Evolutionary conservation across 495 filamentous ascomycete genomes (phyloP).

Genomic region (Xylaria bambusicola): DNA sequence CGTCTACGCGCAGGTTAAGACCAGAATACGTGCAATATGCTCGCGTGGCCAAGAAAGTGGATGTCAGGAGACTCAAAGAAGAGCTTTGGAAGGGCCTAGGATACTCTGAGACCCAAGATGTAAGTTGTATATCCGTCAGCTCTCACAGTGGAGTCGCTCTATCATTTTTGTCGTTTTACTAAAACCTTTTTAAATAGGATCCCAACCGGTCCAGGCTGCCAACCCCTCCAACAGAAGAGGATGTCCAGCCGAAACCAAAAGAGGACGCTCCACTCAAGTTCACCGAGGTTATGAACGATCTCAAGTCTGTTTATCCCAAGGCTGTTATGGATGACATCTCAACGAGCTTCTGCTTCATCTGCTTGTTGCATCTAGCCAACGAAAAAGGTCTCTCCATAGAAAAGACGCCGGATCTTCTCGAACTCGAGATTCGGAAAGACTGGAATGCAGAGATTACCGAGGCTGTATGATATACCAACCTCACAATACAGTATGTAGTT

Average conservation of each 20-base stretch:
- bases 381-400: constrained; percentile 85
- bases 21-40: constrained; percentile 98
- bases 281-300: constrained; percentile 83
- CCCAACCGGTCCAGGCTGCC: constrained; percentile 31
- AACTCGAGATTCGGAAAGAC: constrained; percentile 60
- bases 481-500: too few relatives aligned
- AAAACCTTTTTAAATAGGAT: constrained; percentile 22
- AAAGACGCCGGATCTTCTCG: constrained; percentile 57
- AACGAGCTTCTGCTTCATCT: constrained; percentile 97
- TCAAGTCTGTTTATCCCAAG: constrained; percentile 83
- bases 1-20: constrained; percentile 74
- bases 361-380: constrained; percentile 91
- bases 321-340: constrained; percentile 90
- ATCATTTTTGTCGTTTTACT: background rate
- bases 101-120: constrained; percentile 50
- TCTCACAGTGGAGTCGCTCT: background rate
- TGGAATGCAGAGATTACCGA: constrained; percentile 53
- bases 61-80: constrained; percentile 89
- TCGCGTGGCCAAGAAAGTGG: constrained; percentile 97
- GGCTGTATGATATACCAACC: too few relatives aligned
- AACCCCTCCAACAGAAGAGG: constrained; percentile 30
- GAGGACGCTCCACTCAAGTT: constrained; percentile 66
- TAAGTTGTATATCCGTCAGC: constrained; percentile 34
- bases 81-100: constrained; percentile 94
- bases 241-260: constrained; percentile 23